Conservation (phyloP, 169 alveolate species). For the Eimeria maxima region DNA sequence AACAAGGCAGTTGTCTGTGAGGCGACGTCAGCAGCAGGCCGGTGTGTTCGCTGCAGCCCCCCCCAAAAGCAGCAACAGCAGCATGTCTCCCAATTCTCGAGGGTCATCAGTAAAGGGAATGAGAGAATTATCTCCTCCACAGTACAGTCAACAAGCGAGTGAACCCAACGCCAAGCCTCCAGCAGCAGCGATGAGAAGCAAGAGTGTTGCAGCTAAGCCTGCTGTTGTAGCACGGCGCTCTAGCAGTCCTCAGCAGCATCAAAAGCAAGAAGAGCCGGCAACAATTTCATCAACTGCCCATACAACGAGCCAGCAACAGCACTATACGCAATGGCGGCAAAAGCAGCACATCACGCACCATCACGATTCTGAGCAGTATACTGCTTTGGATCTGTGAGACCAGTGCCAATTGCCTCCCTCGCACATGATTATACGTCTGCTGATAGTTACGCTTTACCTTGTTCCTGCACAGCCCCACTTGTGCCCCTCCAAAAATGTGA, state of each 20-base stretch:
- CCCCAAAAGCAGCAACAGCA: slow-evolving; percentile 61
- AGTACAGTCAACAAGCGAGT: background rate
- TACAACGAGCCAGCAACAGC: background rate
- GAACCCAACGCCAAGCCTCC: background rate
- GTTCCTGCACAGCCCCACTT: background rate
- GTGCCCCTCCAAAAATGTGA: background rate
- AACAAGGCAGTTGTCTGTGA: slow-evolving; percentile 23
- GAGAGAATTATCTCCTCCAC: background rate
- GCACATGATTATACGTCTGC: slow-evolving; percentile 13
- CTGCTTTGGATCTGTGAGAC: slow-evolving; percentile 46
- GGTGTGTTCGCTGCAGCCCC: slow-evolving; percentile 61
- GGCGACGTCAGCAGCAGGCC: slow-evolving; percentile 58
- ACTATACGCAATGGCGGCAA: background rate
- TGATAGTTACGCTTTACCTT: background rate
- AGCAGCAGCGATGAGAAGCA: slow-evolving; percentile 7
- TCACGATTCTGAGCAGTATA: background rate
- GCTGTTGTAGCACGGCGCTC: background rate
- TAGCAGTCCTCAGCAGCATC: slow-evolving; percentile 54
- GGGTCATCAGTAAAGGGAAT: background rate
- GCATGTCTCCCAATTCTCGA: slow-evolving; percentile 31
- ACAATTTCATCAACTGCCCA: background rate
- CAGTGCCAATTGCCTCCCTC: background rate
- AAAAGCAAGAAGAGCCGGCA: background rate
- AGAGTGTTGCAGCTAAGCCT: slow-evolving; percentile 11
- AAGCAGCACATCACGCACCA: background rate